Evolutionary conservation across 371 early-diverging fungal species (phyloP), one percentile per base, ranked within the genome.

Genomic region (Amoeboaphelidium protococcarum): DNA sequence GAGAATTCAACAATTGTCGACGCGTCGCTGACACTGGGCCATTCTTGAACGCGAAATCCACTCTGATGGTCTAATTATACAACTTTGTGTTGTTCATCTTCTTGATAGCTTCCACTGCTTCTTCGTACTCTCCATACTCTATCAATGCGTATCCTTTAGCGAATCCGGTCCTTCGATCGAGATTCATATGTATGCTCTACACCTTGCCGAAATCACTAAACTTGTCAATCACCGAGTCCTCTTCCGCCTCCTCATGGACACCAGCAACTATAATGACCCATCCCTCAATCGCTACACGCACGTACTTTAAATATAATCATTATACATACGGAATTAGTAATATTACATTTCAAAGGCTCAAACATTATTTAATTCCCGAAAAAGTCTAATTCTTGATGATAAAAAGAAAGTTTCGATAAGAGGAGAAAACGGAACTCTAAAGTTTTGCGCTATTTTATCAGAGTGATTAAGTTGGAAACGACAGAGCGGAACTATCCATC

Each of bases 101-200:
- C 25, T 69, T 67, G 40, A 88, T 78, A 20, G 89, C 90, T 10
- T 61, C 60, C 47, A 76, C 68, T 24, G 94, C 90, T 55, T 90
- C 81, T 40, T 74, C 72, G 47, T 67, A 69, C 13, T 71, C 68
- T 45, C 74, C 78, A 48, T 82, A 94, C 63, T 94, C 90, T 26
- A 89, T 61, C 49, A 94, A 61, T 12, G 85, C 87, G 53, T 94
- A 94, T 26, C 94, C 94, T 85, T 94, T 94, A 57, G 86, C 87
- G 56, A 71, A 89, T 60, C 95, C 91, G 21, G 89, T 83, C 48
- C 83, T 73, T 49, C 90, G 72, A 60, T 94, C 90, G 49, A 89
- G 59, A 55, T 89, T 89, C 51, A 94, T 58, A 50, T 90, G 89
- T 41, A 94, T 47, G 57, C 78, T 78, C 58, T 81, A 79, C 49